Evolutionary conservation across 2,329 filamentous ascomycete species (phyloP), one percentile per base, ranked within the genome.

Genomic region (Chaetomium olivaceum): DNA sequence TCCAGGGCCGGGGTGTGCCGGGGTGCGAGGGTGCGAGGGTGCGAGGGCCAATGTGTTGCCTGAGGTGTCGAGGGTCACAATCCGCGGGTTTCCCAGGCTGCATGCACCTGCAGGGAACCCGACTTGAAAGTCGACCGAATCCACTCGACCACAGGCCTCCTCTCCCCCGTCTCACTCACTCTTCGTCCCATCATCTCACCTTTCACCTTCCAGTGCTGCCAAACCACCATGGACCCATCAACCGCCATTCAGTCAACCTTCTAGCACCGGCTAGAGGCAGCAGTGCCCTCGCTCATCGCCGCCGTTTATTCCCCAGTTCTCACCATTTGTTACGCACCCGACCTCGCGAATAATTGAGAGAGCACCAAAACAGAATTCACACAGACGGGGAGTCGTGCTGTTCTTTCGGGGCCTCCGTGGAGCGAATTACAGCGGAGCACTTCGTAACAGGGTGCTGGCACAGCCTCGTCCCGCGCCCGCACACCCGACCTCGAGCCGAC

Each of bases 401-500:
- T 31, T 61, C 46, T 43, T 27, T 19, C 29, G 55, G 29, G 36
- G 23, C 58, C 55, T 58, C 59, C 58, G 48, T 21, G 33, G 63
- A 58, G 58, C 63, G 56, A 63, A 58, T 59, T 29, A 39, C 52
- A 60, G 63, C 62, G 19, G 29, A 51, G 62, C 43, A 36, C 33
- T 36, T 36, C 33, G 33, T 36, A 58, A 33, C 48, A 33, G 46
- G 55, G 63, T 50, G 52, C 52, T 52, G 29, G 61, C 65, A 67
- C 65, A 64, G 65, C 65, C 65, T 64, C 65, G 48, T 46, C 50
- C 36, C 56, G 50, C 36, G 16, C 55, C 46, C 58, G 27, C 51
- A 25, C 51, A 19, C 23, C 51, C 21, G 50, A 54, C 23, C 51
- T 19, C 51, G 50, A n/a, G 23, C 29, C 50, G 25, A 31, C 52